Conservation (phyloP, 2,329 filamentous ascomycete species). For the Ophiocordyceps unilateralis region DNA sequence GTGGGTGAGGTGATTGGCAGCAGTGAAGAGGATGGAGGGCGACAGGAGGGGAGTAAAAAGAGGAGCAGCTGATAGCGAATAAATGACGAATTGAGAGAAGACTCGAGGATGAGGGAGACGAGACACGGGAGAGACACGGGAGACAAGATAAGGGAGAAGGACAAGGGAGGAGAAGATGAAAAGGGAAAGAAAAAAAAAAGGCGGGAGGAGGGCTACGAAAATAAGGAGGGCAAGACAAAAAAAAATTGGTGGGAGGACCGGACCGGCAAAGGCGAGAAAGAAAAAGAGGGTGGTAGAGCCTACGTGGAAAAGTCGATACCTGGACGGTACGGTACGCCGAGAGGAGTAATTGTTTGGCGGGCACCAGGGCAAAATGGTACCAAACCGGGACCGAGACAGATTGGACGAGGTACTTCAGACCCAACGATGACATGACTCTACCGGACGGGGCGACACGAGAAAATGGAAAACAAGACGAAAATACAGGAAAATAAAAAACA, state of each 20-base stretch:
- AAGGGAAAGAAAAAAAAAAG: background rate
- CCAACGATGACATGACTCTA: no score
- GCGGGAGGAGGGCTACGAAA: background rate
- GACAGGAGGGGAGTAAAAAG: background rate
- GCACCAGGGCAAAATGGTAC: no score
- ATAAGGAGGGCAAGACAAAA: background rate
- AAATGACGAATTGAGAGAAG: background rate
- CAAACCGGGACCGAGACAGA: no score
- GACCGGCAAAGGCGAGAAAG: no score
- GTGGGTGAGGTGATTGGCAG: background rate
- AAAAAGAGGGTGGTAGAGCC: no score
- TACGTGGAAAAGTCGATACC: no score
- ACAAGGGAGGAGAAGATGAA: background rate
- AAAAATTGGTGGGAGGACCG: background rate
- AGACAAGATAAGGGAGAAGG: background rate
- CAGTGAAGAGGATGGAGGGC: background rate
- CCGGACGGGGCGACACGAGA: no score
- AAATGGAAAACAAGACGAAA: no score
- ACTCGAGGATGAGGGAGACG: background rate
- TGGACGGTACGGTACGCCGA: no score
- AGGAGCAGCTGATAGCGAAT: background rate
- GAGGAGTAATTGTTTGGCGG: no score
- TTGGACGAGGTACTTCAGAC: no score
- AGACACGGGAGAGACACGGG: background rate
- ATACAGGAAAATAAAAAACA: no score